Percentiles rank a stretch among this genome's conserved stretches.
Evolutionary conservation across 208 protist species (phyloP).

Genomic region (Acanthamoeba rhysodes): DNA sequence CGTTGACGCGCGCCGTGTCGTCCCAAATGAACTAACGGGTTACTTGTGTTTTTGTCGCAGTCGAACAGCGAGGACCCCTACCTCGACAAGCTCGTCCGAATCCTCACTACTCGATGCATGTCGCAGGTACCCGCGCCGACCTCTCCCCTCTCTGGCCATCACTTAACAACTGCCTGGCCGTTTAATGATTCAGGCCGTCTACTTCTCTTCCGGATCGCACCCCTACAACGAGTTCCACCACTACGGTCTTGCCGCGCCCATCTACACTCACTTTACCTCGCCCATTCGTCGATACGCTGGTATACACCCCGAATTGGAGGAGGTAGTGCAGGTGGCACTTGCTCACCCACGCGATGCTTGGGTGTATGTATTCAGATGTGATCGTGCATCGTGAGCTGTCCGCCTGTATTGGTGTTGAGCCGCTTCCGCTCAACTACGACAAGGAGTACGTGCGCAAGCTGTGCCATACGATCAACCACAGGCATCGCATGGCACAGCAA

Average conservation of each 20-base stretch:
- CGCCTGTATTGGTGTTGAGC: constrained; percentile 78
- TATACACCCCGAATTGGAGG: not conserved
- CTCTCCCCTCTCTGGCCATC: not conserved
- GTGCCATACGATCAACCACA: constrained; percentile 86
- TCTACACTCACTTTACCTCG: constrained; percentile 96
- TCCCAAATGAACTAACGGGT: not conserved
- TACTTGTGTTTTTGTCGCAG: not conserved
- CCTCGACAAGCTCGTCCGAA: constrained; percentile 91
- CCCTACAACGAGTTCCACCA: constrained; percentile 89
- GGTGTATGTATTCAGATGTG: constrained; percentile 83
- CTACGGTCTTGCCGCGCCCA: constrained; percentile 92
- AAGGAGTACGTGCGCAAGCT: constrained; percentile 75
- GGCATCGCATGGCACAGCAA: constrained; percentile 88
- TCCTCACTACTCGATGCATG: constrained; percentile 93
- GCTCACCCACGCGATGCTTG: not conserved
- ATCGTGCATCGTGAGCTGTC: constrained; percentile 92
- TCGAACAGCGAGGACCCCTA: constrained; percentile 81
- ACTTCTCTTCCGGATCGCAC: constrained; percentile 75
- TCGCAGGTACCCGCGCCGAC: constrained; percentile 69
- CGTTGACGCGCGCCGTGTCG: too few relatives aligned
- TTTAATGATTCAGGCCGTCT: not conserved
- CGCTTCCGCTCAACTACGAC: constrained; percentile 75
- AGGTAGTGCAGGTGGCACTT: not conserved
- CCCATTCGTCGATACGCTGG: constrained; percentile 92
- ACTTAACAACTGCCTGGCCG: not conserved